Percentiles rank a stretch among this genome's conserved stretches.
phyloP scores from a whole-genome alignment of 129 eudicot species.

The Chrysanthemum seticuspe region DNA sequence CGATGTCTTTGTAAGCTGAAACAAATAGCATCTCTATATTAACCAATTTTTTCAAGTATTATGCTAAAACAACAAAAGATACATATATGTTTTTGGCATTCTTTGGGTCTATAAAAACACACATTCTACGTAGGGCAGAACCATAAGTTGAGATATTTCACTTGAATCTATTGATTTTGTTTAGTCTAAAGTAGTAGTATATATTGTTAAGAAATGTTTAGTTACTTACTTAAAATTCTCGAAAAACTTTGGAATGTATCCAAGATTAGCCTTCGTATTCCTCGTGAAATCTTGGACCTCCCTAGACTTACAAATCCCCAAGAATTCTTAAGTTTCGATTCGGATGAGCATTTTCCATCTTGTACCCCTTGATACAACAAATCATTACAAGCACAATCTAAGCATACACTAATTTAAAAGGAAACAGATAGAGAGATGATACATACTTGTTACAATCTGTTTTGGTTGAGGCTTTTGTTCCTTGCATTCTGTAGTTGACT shows the following conservation, averaged over 20 bases:
- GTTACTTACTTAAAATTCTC: slow-evolving; percentile 54
- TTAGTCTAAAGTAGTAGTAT: background rate
- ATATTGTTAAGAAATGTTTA: no score
- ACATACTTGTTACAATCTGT: slow-evolving; percentile 38
- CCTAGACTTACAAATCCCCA: slow-evolving; percentile 34
- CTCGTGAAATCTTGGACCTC: slow-evolving; percentile 43
- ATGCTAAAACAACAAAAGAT: background rate
- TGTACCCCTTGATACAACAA: slow-evolving; percentile 13
- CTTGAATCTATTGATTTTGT: background rate
- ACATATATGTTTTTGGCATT: background rate
- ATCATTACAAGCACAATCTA: background rate
- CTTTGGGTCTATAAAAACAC: no score
- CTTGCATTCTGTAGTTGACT: slow-evolving; percentile 38
- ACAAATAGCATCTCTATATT: background rate
- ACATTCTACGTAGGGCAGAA: no score
- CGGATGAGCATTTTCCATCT: slow-evolving; percentile 31
- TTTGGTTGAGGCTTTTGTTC: slow-evolving; percentile 31
- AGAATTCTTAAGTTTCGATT: slow-evolving; percentile 36
- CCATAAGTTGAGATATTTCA: no score
- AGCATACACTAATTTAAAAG: background rate
- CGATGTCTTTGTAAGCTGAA: slow-evolving; percentile 49
- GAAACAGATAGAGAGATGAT: slow-evolving; percentile 8
- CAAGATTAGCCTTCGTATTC: slow-evolving; percentile 46
- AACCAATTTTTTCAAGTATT: background rate
- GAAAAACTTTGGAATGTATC: slow-evolving; percentile 51